Percentiles rank a stretch among this genome's conserved stretches.
Conservation (phyloP, 805 yeast species). For the Maudiozyma serrabonitensis region DNA sequence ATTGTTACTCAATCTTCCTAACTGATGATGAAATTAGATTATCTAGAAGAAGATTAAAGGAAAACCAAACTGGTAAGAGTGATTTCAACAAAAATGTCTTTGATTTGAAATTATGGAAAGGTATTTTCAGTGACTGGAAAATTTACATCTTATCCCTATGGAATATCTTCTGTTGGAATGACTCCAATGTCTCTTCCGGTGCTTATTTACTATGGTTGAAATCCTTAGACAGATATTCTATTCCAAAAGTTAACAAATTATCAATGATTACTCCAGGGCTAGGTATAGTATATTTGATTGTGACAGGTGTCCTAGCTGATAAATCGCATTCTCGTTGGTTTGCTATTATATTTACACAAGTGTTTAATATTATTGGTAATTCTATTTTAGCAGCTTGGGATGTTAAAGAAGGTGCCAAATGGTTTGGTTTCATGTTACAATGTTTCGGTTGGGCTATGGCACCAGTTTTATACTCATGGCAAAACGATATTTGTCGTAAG, state of each 20-base stretch:
- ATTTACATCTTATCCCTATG: constrained; percentile 43
- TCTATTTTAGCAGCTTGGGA: constrained; percentile 46
- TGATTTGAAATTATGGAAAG: constrained; percentile 40
- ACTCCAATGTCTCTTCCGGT: constrained; percentile 43
- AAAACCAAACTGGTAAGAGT: constrained; percentile 27
- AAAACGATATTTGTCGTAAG: constrained; percentile 45
- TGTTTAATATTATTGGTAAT: constrained; percentile 43
- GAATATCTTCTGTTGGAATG: constrained; percentile 51
- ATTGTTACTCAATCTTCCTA: constrained; percentile 42
- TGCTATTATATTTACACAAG: constrained; percentile 43
- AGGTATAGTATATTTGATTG: constrained; percentile 34
- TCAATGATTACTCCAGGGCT: constrained; percentile 48
- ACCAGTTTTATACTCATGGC: constrained; percentile 50
- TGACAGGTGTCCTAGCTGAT: constrained; percentile 35
- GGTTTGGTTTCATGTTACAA: constrained; percentile 51
- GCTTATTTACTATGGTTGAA: constrained; percentile 52
- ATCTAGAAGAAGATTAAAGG: constrained; percentile 36
- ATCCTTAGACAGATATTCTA: constrained; percentile 34
- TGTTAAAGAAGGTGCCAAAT: constrained; percentile 43
- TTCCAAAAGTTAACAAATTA: constrained; percentile 37
- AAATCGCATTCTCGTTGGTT: constrained; percentile 43
- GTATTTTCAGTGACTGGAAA: constrained; percentile 47
- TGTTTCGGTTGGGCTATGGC: constrained; percentile 56
- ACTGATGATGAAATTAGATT: constrained; percentile 48
- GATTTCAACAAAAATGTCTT: constrained; percentile 29